Conservation (phyloP, 1,284 basidiomycete genomes). For the Apiotrichum sp. region DNA sequence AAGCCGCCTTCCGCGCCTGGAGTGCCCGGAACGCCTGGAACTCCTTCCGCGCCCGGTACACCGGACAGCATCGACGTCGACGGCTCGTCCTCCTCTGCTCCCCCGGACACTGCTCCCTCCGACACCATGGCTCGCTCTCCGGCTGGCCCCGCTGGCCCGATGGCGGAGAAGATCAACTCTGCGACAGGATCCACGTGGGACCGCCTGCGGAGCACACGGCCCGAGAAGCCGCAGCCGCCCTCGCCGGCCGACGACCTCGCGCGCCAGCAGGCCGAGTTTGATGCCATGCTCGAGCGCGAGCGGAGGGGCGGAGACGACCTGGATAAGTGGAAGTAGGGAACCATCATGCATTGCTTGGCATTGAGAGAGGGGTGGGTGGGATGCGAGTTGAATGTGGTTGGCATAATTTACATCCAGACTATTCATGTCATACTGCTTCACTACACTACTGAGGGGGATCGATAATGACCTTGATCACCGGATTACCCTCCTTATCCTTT, state of each 20-base stretch:
- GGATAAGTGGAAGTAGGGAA: constrained; percentile 6
- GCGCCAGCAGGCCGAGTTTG: constrained; percentile 31
- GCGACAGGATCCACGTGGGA: constrained; percentile 2
- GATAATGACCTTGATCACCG: constrained; percentile 47
- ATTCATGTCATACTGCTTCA: no score
- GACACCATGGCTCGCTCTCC: not conserved
- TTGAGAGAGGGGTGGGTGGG: no score
- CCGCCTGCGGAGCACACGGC: not conserved
- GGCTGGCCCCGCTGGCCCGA: not conserved
- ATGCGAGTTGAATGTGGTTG: no score
- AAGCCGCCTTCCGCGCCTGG: not conserved
- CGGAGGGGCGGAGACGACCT: constrained; percentile 21
- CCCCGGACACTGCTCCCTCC: not conserved
- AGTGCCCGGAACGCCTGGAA: no score
- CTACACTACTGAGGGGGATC: constrained; percentile 27
- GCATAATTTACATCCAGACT: no score
- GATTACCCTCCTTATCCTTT: constrained; percentile 58
- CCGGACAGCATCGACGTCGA: constrained; percentile 2
- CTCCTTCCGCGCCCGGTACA: not conserved
- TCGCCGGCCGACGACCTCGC: constrained; percentile 11
- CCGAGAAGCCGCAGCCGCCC: constrained; percentile 4
- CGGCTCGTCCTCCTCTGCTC: not conserved
- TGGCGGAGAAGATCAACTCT: not conserved
- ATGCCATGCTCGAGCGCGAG: constrained; percentile 33
- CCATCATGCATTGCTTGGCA: no score